Conservation (phyloP, 192 early-diverging fungal genomes). For the Funneliformis geosporum region DNA sequence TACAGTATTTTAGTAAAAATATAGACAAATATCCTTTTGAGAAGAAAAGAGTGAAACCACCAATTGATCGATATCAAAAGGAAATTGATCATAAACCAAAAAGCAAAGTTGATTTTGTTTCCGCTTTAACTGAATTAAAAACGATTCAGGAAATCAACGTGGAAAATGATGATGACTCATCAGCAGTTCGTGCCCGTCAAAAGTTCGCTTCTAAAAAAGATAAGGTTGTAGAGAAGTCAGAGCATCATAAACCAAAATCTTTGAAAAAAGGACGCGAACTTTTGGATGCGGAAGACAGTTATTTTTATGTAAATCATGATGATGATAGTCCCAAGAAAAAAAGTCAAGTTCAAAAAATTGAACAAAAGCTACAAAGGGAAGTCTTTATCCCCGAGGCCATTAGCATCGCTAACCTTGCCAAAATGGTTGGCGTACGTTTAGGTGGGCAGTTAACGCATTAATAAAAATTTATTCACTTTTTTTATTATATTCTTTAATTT, state of each 20-base stretch:
- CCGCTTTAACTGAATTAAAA: neutral
- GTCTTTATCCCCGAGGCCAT: slow-evolving; percentile 80
- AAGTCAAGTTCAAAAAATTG: neutral
- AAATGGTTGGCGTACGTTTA: slow-evolving; percentile 73
- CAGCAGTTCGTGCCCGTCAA: neutral
- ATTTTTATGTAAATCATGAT: neutral
- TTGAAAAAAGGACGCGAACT: neutral
- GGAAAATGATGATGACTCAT: neutral
- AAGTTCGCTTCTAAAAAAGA: neutral
- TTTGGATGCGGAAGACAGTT: neutral
- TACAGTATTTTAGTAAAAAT: too few relatives aligned
- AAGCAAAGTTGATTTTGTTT: neutral
- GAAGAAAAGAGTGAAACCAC: neutral
- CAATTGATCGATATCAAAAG: neutral
- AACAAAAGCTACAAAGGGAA: slow-evolving; percentile 54
- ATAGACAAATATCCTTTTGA: too few relatives aligned
- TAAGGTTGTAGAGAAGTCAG: neutral
- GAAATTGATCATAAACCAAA: neutral
- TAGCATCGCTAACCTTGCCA: slow-evolving; percentile 78
- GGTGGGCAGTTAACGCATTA: slow-evolving; percentile 37
- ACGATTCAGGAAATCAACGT: neutral
- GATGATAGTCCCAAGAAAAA: slow-evolving; percentile 9
- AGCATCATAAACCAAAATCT: neutral
- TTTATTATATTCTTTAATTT: slow-evolving; percentile 16
- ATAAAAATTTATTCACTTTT: neutral